Evolutionary conservation across 768 basidiomycete genomes (phyloP).

Genomic region (Trametes punicea): DNA sequence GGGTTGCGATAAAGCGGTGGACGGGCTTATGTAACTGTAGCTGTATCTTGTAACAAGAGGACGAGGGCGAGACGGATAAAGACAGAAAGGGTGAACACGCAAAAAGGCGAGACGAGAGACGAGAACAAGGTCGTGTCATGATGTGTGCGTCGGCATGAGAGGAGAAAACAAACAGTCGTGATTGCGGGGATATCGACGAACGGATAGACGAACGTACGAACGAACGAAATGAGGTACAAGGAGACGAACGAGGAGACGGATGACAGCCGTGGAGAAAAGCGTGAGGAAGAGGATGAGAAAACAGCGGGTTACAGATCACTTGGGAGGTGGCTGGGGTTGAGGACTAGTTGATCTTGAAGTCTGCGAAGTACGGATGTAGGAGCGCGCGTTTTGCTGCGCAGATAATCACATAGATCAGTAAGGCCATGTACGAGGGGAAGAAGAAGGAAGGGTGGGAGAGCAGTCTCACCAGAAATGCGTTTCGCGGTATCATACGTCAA

Average conservation of each 20-base stretch:
- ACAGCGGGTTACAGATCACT: too few relatives aligned
- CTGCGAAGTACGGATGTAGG: slow-evolving; percentile 47
- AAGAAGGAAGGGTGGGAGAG: too few relatives aligned
- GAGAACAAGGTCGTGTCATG: not conserved
- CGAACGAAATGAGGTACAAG: not conserved
- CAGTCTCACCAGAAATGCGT: slow-evolving; percentile 78
- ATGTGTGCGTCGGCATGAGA: not conserved
- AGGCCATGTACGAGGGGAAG: too few relatives aligned
- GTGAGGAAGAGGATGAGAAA: not conserved
- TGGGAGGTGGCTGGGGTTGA: too few relatives aligned
- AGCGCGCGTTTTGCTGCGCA: slow-evolving; percentile 55
- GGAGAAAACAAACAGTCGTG: not conserved
- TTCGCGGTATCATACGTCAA: slow-evolving; percentile 87
- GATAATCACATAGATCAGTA: not conserved
- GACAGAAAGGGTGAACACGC: not conserved
- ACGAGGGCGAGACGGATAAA: not conserved
- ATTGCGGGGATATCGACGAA: not conserved
- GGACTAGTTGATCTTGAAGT: slow-evolving; percentile 40
- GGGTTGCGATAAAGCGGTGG: too few relatives aligned
- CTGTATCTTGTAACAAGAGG: not conserved
- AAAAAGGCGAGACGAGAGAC: not conserved
- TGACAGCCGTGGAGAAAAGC: not conserved
- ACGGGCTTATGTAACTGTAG: not conserved
- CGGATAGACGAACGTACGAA: not conserved
- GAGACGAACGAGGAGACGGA: not conserved